Conservation (phyloP, 257 asterid genomes). For the Nicotiana sylvestris region DNA sequence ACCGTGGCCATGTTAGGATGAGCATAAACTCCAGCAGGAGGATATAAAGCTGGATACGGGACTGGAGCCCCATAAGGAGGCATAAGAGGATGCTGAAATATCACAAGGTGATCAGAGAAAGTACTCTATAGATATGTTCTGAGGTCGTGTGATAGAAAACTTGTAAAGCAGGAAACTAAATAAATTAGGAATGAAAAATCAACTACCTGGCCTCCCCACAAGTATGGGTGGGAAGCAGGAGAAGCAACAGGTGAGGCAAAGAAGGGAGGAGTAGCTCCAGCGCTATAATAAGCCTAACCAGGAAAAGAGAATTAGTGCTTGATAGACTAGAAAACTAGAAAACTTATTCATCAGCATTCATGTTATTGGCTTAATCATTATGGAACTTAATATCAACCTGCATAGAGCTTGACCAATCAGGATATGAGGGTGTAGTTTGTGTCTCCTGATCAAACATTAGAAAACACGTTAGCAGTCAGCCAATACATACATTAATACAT, state of each 20-base stretch:
- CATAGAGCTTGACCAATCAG: conserved; percentile 88
- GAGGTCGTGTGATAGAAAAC: not conserved
- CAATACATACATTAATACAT: not conserved
- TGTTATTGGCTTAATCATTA: not conserved
- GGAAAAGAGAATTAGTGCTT: conserved; percentile 4
- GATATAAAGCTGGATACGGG: conserved; percentile 88
- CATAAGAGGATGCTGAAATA: conserved; percentile 85
- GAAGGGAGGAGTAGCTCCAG: conserved; percentile 88
- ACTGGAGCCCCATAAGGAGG: conserved; percentile 96
- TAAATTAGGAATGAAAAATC: conserved; percentile 1
- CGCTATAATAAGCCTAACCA: conserved; percentile 80
- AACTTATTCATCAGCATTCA: not conserved
- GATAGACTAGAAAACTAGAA: not conserved
- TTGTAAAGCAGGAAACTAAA: not conserved
- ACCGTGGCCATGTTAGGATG: conserved; percentile 88
- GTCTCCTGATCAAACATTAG: conserved; percentile 53
- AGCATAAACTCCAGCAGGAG: conserved; percentile 86
- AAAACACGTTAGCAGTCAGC: not conserved
- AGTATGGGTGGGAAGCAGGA: conserved; percentile 81
- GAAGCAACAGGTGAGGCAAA: conserved; percentile 92
- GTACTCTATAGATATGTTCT: not conserved
- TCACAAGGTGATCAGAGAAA: not conserved
- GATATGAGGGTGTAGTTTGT: conserved; percentile 58
- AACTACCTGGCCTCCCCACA: conserved; percentile 93
- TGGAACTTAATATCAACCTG: conserved; percentile 45